phyloP scores from a whole-genome alignment of 371 early-diverging fungal genomes.

The Dinochytrium kinnereticum region DNA sequence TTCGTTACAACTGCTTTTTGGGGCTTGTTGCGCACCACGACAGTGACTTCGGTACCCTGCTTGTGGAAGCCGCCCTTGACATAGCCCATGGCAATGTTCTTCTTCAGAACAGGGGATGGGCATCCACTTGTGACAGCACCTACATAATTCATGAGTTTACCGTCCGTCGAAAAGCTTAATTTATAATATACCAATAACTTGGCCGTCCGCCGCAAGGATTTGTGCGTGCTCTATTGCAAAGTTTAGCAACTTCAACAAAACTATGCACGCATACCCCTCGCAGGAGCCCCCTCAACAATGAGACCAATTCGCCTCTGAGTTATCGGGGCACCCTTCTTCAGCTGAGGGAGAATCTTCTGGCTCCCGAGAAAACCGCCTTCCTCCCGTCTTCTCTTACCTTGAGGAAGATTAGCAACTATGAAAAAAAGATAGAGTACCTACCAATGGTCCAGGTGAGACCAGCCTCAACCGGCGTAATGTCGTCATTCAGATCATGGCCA shows the following conservation, averaged over 20 bases:
- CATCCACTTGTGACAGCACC: slow-evolving; percentile 92
- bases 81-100: slow-evolving; percentile 98
- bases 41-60: slow-evolving; percentile 82
- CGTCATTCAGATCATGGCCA: slow-evolving; percentile 94
- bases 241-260: not conserved
- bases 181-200: slow-evolving; percentile 39
- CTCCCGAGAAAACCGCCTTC: slow-evolving; percentile 97
- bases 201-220: slow-evolving; percentile 68
- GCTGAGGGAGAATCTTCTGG: slow-evolving; percentile 80
- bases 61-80: slow-evolving; percentile 87
- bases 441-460: slow-evolving; percentile 95
- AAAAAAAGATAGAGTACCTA: slow-evolving; percentile 52
- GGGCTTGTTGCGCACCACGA: slow-evolving; percentile 85
- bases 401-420: not conserved
- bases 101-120: slow-evolving; percentile 90
- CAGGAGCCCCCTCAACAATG: slow-evolving; percentile 93
- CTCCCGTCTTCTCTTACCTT: slow-evolving; percentile 81
- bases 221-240: slow-evolving; percentile 69
- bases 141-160: slow-evolving; percentile 14
- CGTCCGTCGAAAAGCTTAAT: not conserved
- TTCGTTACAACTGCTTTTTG: slow-evolving; percentile 86
- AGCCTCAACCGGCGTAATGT: slow-evolving; percentile 91
- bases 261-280: slow-evolving; percentile 63
- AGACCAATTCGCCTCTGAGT: slow-evolving; percentile 87
- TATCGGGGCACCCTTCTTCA: slow-evolving; percentile 74